Evolutionary conservation across 257 asterid species (phyloP), one percentile per base, ranked within the genome.

Genomic region (Salvia miltiorrhiza): DNA sequence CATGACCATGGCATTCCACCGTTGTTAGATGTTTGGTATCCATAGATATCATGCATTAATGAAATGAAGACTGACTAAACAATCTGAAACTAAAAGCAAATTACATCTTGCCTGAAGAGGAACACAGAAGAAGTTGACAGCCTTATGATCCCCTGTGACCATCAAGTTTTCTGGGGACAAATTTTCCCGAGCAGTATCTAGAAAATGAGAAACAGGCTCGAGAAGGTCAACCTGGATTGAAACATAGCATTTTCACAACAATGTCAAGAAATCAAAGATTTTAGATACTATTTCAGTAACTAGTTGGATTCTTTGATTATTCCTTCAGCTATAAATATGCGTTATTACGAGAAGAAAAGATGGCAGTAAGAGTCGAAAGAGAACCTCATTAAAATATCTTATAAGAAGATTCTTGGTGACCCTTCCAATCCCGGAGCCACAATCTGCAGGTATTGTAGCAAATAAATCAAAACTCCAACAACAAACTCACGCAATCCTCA

Each of bases 381-480:
- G 35, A 69, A 90, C 97, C 96, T 91, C 97, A 62, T 82, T 88
- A 74, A 94, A 94, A 80, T 89, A 86, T 77, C 90, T 79, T 16
- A 89, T 83, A 43, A 94, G 96, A 78, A 94, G 95, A 79, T 91
- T 86, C 82, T 85, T 87, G 74, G 95, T 77, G 57, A 94, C 59
- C 76, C 97, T 87, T 50, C 99, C 99, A 65, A 94, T 87, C 66
- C 99, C 99, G 4, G 97, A 89, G 66, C 99, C 97, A 82, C 97
- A 94, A 85, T 94, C 98, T 93, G 87, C 84, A 79, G 33, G 16
- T 37, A 24, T n/a, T n/a, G n/a, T n/a, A n/a, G n/a, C 61, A 62
- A 12, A 75, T 73, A 50, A 23, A 73, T 70, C 74, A 76, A 73
- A 54, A 14, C 57, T 16, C n/a, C 28, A 67, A 55, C n/a, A n/a